Base-by-base conservation (phyloP, 352 stramenopile genomes). In the Achlya hypogyna region DNA sequence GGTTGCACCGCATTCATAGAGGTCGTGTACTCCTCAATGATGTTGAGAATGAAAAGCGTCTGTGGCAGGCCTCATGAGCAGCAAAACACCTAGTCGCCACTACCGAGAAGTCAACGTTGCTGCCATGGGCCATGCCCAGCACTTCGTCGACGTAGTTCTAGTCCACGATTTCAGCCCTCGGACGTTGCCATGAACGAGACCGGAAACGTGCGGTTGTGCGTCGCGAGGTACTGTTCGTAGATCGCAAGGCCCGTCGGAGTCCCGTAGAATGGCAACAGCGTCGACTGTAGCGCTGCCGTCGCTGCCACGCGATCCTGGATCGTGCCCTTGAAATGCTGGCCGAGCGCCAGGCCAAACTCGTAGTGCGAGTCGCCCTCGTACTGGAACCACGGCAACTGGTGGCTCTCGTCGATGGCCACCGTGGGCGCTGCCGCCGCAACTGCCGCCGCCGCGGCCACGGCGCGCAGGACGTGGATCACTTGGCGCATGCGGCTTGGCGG, bases 61-160 rank as follows among this genome's bases (percentile, higher is more conserved):
- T 78, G 65, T 69, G 12, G 49, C 2, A 56, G 49, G 14, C 38
- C 12, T 45, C 14, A 45, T 45, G 6, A 10, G 38, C 6, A 6
- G 38, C n/a, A 10, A 20, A 56, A 27, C 2, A 16, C 8, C 2
- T 56, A 3, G 0, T 5, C 4, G n/a, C 12, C 14, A 0, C 14
- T 47, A 77, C 72, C 70, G 82, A 74, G 31, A 91, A 91, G 5
- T 76, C 59, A 10, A 88, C 53, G 6, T 53, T 72, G 40, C 80
- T 89, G 56, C 80, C 82, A 43, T 86, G 69, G 4, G 82, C 76
- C 5, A 91, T 71, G 5, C 82, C 80, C 31, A 79, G 73, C 22
- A 91, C 63, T 58, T 91, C 82, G 51, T 88, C 75, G 28, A 91
- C 62, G 62, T 87, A 91, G 38, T 81, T 69, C 82, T 89, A n/a